These are phyloP conservation scores for Metarhizium anisopliae DNA, from an alignment of 2,329 filamentous ascomycete species.

Conservation along the genomic window DNA sequence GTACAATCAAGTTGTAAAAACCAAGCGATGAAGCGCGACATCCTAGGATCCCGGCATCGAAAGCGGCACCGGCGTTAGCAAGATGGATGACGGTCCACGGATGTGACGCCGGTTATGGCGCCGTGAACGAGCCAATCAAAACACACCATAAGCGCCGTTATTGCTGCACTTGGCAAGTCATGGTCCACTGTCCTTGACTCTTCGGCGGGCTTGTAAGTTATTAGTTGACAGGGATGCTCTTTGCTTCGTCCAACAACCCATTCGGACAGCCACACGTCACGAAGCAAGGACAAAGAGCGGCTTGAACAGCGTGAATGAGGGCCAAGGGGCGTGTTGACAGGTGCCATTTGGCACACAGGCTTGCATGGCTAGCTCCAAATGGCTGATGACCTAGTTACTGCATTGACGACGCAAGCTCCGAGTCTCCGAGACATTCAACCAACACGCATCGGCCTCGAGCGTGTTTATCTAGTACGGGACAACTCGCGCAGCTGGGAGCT, in stretches of 20 bases:
- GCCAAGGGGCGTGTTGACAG: not conserved
- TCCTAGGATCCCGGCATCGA: not conserved
- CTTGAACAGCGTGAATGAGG: not conserved
- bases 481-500: not conserved
- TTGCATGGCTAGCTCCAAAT: not conserved
- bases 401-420: not conserved
- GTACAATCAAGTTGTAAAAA: not conserved
- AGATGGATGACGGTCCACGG: slow-evolving; percentile 4
- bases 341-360: not conserved
- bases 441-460: not conserved
- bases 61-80: not conserved
- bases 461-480: not conserved
- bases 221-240: not conserved
- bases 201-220: slow-evolving; percentile 10
- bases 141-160: slow-evolving; percentile 19
- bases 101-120: slow-evolving; percentile 13
- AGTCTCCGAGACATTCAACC: not conserved
- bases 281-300: not conserved
- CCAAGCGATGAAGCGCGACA: not conserved
- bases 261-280: not conserved
- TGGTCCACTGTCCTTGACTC: slow-evolving; percentile 11
- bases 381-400: not conserved
- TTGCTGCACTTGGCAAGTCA: slow-evolving; percentile 17
- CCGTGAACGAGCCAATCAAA: slow-evolving; percentile 16
- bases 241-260: not conserved